Base-by-base conservation (phyloP, 345 rosid genomes). In the Heritiera littoralis region DNA sequence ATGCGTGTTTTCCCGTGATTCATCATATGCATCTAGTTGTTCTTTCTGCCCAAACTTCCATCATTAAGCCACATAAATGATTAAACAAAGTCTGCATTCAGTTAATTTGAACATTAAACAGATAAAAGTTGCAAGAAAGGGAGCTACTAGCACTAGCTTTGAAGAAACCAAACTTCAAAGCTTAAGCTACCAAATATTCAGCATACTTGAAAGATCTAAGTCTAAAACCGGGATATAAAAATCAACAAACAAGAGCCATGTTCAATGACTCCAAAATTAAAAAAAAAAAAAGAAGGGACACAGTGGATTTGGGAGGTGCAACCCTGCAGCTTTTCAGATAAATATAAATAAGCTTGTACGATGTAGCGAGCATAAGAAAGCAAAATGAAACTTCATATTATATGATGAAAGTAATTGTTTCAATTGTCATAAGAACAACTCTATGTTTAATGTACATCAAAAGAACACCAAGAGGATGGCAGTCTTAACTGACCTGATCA, bases 401-500 rank as follows among this genome's bases (percentile, higher is more conserved):
- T 52, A 55, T 38, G 56, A 49, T 56, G 41, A 69, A 63, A 58
- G 2, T 1, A 65, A 38, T 17, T 54, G 35, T 32, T 18, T 38
- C 32, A 63, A 55, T 23, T 23, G 9, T 13, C 12, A 51, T 6
- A 30, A 12, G 32, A 72, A 12, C 41, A 43, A 49, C 9, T 2
- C 14, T 2, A 41, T 70, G 2, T 8, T 78, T 3, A 35, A 28
- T 7, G 2, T 38, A 20, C 18, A 9, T 40, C 70, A 10, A 58
- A 72, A 79, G 30, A 51, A 55, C 13, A 58, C 12, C 65, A 54
- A 12, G 9, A 55, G 51, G n/a, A 75, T 28, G 70, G 14, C 72
- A 38, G 48, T 28, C 74, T 28, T 65, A 7, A 81, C 86, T 23
- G 58, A 91, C 98, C 97, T 96, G 98, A 79, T 86, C 83, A 82